phyloP scores from a whole-genome alignment of 192 early-diverging fungal genomes.

The Martensiomyces pterosporus region DNA sequence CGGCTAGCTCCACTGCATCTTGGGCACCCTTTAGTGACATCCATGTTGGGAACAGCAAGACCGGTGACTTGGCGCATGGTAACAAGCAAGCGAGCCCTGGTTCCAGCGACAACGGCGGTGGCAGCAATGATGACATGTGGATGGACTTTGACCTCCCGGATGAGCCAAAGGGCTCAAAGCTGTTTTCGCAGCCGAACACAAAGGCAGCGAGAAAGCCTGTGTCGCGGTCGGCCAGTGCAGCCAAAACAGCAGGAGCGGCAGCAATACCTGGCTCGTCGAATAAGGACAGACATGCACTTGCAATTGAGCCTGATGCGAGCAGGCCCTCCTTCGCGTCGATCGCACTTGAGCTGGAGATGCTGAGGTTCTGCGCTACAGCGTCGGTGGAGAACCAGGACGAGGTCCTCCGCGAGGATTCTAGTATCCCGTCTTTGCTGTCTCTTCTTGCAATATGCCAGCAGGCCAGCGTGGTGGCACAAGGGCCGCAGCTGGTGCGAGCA shows the following conservation, averaged over 20 bases:
- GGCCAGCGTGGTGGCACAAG: neutral
- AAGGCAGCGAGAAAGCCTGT: too few relatives aligned
- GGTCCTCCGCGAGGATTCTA: constrained; percentile 17
- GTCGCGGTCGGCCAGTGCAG: too few relatives aligned
- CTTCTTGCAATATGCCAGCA: constrained; percentile 33
- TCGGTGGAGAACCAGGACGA: constrained; percentile 34
- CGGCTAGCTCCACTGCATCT: neutral
- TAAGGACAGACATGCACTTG: neutral
- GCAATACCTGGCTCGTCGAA: neutral
- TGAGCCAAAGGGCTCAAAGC: constrained; percentile 7
- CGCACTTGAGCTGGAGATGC: constrained; percentile 33
- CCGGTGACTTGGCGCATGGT: too few relatives aligned
- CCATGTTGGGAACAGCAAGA: neutral
- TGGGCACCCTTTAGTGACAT: neutral
- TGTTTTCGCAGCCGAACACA: too few relatives aligned
- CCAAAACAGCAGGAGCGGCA: neutral
- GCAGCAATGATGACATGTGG: constrained; percentile 40
- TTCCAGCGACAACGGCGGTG: constrained; percentile 4
- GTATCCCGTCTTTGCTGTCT: constrained; percentile 19
- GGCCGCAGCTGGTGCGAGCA: constrained; percentile 8
- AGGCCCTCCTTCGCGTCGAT: constrained; percentile 22
- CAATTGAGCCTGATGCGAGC: constrained; percentile 9
- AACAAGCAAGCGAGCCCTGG: neutral
- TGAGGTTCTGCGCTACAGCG: constrained; percentile 40
- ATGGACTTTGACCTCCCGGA: constrained; percentile 48